Conservation (phyloP, 257 asterid genomes). For the Schizonepeta tenuifolia region DNA sequence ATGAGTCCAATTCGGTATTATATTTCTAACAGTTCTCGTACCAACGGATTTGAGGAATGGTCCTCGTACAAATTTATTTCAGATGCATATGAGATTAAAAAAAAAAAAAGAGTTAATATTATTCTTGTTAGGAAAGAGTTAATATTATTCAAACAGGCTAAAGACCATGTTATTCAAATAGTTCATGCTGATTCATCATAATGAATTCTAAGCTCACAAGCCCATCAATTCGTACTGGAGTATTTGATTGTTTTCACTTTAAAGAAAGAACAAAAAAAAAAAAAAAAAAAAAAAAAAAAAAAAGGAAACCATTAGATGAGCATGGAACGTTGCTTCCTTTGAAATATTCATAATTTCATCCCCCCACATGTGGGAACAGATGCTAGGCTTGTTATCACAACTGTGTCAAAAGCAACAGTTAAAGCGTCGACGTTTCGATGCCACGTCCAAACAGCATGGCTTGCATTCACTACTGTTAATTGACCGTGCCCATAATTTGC, state of each 20-base stretch:
- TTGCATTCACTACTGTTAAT: slow-evolving; percentile 52
- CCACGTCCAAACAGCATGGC: slow-evolving; percentile 71
- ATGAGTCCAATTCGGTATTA: background rate
- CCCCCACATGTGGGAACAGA: slow-evolving; percentile 46
- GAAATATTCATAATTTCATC: background rate
- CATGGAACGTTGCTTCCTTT: background rate
- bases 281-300: no score
- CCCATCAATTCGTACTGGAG: no score
- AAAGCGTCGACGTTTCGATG: slow-evolving; percentile 53
- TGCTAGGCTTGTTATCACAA: slow-evolving; percentile 48
- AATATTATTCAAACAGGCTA: background rate
- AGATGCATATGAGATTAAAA: no score
- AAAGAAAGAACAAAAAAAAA: no score
- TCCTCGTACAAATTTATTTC: background rate
- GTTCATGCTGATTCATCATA: background rate
- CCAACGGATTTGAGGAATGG: background rate
- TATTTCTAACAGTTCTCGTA: background rate
- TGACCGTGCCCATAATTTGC: slow-evolving; percentile 76
- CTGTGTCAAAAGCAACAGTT: slow-evolving; percentile 44
- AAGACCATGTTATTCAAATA: background rate
- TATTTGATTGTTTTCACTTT: no score
- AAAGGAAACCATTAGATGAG: no score
- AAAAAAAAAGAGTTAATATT: no score
- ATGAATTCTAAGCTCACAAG: no score
- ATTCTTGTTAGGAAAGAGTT: no score